phyloP scores from a whole-genome alignment of 345 rosid species.

The Pugionium dolabratum region DNA sequence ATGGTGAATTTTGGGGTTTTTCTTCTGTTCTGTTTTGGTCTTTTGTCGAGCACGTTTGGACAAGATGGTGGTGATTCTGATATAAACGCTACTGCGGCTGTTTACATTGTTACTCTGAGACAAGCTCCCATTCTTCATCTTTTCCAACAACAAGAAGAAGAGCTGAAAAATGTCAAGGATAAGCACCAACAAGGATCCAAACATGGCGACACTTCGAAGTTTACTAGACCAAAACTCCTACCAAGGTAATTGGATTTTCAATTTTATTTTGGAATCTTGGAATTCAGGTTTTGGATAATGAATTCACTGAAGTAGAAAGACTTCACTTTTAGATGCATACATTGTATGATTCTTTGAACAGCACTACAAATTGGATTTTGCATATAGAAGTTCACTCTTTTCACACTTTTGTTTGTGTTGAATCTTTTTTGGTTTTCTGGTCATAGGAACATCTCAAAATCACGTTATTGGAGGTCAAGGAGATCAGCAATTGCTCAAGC shows the following conservation, averaged over 20 bases:
- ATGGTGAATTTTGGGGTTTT: conserved; percentile 40
- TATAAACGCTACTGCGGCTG: conserved; percentile 49
- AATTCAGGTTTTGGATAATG: too few species aligned
- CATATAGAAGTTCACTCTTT: not conserved
- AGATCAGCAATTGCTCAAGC: conserved; percentile 62
- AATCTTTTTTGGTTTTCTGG: conserved; percentile 17
- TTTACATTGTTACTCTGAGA: conserved; percentile 75
- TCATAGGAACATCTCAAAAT: conserved; percentile 55
- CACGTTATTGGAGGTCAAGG: conserved; percentile 45
- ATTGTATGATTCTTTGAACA: conserved; percentile 23
- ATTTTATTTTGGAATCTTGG: not conserved
- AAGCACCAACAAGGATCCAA: conserved; percentile 35
- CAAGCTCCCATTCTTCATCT: conserved; percentile 62
- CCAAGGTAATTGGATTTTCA: conserved; percentile 58
- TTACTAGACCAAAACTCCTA: conserved; percentile 38
- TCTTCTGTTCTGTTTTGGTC: conserved; percentile 45
- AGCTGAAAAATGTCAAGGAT: conserved; percentile 33
- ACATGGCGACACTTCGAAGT: conserved; percentile 47
- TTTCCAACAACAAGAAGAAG: conserved; percentile 35
- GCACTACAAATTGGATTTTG: not conserved
- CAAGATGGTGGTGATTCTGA: conserved; percentile 48
- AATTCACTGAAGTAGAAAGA: not conserved
- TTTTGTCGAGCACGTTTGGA: conserved; percentile 42
- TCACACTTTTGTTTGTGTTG: not conserved
- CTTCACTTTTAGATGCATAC: conserved; percentile 22